Evolutionary conservation across 1,284 basidiomycete genomes (phyloP), one percentile per base, ranked within the genome.

Genomic region (Cystobasidium pallidum): DNA sequence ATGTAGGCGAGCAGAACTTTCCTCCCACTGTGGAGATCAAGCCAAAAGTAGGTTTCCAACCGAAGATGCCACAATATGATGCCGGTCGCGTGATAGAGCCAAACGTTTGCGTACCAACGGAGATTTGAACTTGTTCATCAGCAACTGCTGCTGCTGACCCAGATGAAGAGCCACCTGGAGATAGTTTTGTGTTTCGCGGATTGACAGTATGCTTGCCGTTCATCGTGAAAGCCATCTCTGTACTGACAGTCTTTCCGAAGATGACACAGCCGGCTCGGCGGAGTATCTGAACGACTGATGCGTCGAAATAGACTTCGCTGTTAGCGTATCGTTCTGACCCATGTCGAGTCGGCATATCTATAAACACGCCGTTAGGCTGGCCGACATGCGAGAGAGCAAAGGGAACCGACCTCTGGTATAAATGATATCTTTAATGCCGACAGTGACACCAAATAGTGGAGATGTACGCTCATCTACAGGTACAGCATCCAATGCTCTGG

Each of bases 41-140:
- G 0, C 95, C 95, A 77, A 97, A 97, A 0, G 92, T 94, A 0
- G 95, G 94, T 79, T 98, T 99, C 63, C 97, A 82, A 0, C 94
- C 95, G 3, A 90, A 88, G 0, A 97, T 84, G 2, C 94, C 93
- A 78, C 93, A 97, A 79, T 96, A 97, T 0, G 92, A 89, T 0
- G 94, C 94, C 0, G 95, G 96, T 1, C 98, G 83, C 39, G 94
- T 86, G 3, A 91, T 88, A 4, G 94, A 97, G 0, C 95, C 96
- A 7, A 95, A 95, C 0, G 95, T 98, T 79, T 99, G 95, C 0
- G 93, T 66, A 26, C 72, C 63, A 24, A 41, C 15, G 17, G 67
- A 34, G 6, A 62, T 73, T 28, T 61, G 63, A 39, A 49, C 21
- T 65, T 79, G 78, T 51, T 66, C 77, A 63, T 79, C 78, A 24